Percentiles rank a stretch among this genome's conserved stretches.
These are phyloP conservation scores for Phoenix dactylifera DNA, from an alignment of 176 grass and related monocot species.

Conservation along the genomic window DNA sequence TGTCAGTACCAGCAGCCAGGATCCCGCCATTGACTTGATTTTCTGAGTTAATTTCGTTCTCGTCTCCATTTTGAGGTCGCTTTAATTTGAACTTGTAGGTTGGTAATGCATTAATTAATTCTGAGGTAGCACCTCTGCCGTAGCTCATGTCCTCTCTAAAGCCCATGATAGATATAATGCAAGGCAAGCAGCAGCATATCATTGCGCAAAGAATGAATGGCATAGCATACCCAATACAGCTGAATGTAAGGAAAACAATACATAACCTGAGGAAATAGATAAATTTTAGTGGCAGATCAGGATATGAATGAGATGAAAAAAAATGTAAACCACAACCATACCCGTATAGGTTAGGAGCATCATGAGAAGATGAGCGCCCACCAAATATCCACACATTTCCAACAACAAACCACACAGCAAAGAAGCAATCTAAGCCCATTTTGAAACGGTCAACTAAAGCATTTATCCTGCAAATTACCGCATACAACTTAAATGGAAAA, in stretches of 20 bases:
- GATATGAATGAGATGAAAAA: not conserved
- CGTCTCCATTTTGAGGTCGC: slow-evolving; percentile 21
- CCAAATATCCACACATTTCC: slow-evolving; percentile 98
- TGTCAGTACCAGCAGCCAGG: slow-evolving; percentile 56
- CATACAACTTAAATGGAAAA: too few species aligned
- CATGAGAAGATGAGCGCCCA: slow-evolving; percentile 48
- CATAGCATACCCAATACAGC: slow-evolving; percentile 73
- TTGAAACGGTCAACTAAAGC: slow-evolving; percentile 73
- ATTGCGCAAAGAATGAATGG: slow-evolving; percentile 89
- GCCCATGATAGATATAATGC: slow-evolving; percentile 81
- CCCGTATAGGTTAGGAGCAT: slow-evolving; percentile 83
- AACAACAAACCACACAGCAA: slow-evolving; percentile 95
- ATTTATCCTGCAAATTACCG: slow-evolving; percentile 44
- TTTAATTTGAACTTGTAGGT: slow-evolving; percentile 74
- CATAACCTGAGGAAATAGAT: slow-evolving; percentile 57
- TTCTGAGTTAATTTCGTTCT: slow-evolving; percentile 25
- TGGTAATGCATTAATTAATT: slow-evolving; percentile 61
- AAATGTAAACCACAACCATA: slow-evolving; percentile 14
- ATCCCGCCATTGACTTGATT: slow-evolving; percentile 39
- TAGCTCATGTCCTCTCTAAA: slow-evolving; percentile 57
- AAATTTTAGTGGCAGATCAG: not conserved
- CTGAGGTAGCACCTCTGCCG: slow-evolving; percentile 54
- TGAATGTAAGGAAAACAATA: slow-evolving; percentile 81
- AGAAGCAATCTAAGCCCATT: slow-evolving; percentile 81
- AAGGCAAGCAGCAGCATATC: slow-evolving; percentile 91